A percentile compares a stretch with the other conserved stretches of the same genome.
Evolutionary conservation across 331 rosid species (phyloP).

Genomic region (Spiraea crenata): DNA sequence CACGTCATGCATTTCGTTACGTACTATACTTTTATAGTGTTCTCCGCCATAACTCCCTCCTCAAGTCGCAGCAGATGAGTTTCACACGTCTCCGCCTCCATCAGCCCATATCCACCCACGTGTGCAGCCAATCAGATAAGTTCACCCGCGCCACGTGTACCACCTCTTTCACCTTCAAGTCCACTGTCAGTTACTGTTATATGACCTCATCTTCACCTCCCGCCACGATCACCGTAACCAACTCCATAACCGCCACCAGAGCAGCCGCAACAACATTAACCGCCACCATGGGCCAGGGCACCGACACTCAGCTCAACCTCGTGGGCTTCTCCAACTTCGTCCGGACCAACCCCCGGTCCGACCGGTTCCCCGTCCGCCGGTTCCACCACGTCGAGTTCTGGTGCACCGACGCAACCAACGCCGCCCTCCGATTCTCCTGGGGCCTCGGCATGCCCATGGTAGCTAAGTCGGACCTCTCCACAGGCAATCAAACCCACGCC

Average conservation of each 20-base stretch:
- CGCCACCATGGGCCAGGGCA: conserved; percentile 43
- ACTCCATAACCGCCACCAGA: not conserved
- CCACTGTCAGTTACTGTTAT: not conserved
- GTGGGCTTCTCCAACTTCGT: conserved; percentile 66
- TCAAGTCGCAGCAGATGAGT: too few relatives aligned
- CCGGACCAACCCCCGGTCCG: conserved; percentile 69
- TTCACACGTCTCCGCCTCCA: not conserved
- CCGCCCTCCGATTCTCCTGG: conserved; percentile 69
- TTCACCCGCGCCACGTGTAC: not conserved
- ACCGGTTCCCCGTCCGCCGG: conserved; percentile 57
- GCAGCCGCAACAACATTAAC: too few relatives aligned
- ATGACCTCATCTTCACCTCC: not conserved
- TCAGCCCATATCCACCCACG: not conserved
- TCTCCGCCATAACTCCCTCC: not conserved
- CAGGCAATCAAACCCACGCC: conserved; percentile 70
- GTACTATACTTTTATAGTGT: not conserved
- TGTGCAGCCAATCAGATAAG: not conserved
- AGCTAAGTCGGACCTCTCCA: conserved; percentile 84
- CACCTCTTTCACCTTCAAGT: not conserved
- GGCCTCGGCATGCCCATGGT: conserved; percentile 74
- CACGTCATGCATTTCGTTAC: too few relatives aligned
- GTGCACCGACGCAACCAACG: conserved; percentile 83
- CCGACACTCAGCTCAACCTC: conserved; percentile 36
- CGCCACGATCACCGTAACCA: not conserved
- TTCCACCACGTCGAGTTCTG: conserved; percentile 91